phyloP scores from a whole-genome alignment of 257 asterid genomes.

The Solanum acaule region DNA sequence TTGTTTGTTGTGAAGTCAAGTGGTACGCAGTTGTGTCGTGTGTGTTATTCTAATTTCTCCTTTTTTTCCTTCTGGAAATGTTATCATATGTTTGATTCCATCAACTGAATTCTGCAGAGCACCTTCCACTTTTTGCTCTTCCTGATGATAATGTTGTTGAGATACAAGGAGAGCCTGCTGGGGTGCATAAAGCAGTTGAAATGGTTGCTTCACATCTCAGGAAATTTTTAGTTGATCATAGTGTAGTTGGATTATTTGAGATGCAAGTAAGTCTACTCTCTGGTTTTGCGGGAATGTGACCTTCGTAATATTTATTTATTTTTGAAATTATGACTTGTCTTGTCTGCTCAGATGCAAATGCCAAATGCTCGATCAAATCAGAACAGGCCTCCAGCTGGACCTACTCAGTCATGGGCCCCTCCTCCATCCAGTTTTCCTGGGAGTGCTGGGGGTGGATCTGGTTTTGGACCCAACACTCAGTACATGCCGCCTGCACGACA shows the following conservation, averaged over 20 bases:
- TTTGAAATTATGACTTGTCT: not conserved
- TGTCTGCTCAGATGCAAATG: conserved; percentile 10
- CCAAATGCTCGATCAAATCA: conserved; percentile 4
- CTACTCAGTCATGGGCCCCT: conserved; percentile 1
- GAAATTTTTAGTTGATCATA: conserved; percentile 80
- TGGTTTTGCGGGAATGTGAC: not conserved
- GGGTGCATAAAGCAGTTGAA: conserved; percentile 73
- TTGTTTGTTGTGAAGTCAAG: not conserved
- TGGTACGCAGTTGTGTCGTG: not conserved
- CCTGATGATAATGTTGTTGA: conserved; percentile 87
- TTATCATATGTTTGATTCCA: not conserved
- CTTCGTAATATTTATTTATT: not conserved
- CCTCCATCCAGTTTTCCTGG: conserved; percentile 6
- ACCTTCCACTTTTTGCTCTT: conserved; percentile 72
- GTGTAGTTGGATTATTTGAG: conserved; percentile 70
- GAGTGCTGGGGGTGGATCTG: conserved; percentile 7
- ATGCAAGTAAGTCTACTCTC: conserved; percentile 46
- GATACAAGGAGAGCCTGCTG: conserved; percentile 79
- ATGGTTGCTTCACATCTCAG: conserved; percentile 70
- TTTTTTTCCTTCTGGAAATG: not conserved
- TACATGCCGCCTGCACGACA: conserved; percentile 9
- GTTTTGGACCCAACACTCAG: not conserved
- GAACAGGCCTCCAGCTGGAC: conserved; percentile 8
- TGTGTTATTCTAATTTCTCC: not conserved
- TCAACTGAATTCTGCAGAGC: conserved; percentile 35